Evolutionary conservation across 1,139 yeast genomes (phyloP).

Genomic region (Saccharomyces hybrid): DNA sequence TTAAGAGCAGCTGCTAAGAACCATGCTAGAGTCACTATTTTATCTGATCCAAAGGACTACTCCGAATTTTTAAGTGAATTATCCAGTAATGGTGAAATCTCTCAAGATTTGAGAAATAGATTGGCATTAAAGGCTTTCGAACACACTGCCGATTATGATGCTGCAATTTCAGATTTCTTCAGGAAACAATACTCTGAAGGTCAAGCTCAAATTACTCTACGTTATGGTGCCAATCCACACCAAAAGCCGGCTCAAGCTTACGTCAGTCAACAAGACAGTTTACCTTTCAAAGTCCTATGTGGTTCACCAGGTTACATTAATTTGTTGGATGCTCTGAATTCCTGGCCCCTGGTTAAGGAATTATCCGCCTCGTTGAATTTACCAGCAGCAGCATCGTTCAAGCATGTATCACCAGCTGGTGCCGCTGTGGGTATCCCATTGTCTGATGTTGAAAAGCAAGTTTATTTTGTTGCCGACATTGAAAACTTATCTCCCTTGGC

Average conservation of each 20-base stretch:
- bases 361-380: slow-evolving; percentile 86
- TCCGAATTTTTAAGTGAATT: slow-evolving; percentile 79
- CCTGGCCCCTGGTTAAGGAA: slow-evolving; percentile 98
- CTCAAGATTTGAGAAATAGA: slow-evolving; percentile 66
- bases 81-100: slow-evolving; percentile 54
- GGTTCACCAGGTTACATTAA: slow-evolving; percentile 98
- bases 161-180: slow-evolving; percentile 92
- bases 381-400: slow-evolving; percentile 98
- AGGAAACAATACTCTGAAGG: slow-evolving; percentile 94
- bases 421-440: slow-evolving; percentile 95
- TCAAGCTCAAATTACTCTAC: slow-evolving; percentile 78
- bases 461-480: slow-evolving; percentile 90
- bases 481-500: slow-evolving; percentile 95
- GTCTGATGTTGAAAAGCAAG: slow-evolving; percentile 82
- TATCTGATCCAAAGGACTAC: slow-evolving; percentile 91
- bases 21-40: slow-evolving; percentile 89
- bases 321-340: slow-evolving; percentile 88
- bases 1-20: slow-evolving; percentile 98
- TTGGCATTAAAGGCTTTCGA: slow-evolving; percentile 95
- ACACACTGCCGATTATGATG: slow-evolving; percentile 96
- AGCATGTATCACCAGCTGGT: slow-evolving; percentile 99
- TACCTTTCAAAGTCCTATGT: slow-evolving; percentile 87
- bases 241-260: slow-evolving; percentile 98
- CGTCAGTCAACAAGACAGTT: slow-evolving; percentile 67
- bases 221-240: slow-evolving; percentile 98